phyloP scores from a whole-genome alignment of 169 alveolate genomes.

The Besnoitia besnoiti region DNA sequence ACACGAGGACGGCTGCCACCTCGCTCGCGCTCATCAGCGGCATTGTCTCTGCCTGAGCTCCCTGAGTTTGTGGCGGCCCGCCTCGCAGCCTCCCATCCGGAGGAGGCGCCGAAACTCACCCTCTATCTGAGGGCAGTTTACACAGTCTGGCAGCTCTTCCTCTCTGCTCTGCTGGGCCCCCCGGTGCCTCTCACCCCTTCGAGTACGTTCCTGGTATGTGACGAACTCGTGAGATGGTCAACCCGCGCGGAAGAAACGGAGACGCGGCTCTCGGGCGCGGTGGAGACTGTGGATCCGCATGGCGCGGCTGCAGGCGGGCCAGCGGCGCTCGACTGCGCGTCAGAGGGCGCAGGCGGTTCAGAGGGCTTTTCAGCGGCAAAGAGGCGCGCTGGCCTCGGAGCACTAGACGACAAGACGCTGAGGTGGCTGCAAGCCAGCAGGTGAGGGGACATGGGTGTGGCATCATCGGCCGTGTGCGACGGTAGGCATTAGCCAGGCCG shows the following conservation, averaged over 20 bases:
- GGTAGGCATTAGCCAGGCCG: too few species aligned
- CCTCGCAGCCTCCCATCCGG: not conserved
- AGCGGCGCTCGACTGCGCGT: not conserved
- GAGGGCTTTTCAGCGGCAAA: not conserved
- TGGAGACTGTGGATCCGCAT: too few species aligned
- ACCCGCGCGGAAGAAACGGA: not conserved
- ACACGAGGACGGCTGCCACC: too few species aligned
- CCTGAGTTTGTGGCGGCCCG: not conserved
- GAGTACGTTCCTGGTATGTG: not conserved
- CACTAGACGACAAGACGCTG: not conserved
- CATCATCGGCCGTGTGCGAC: too few species aligned
- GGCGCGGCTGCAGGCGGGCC: not conserved
- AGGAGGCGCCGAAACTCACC: not conserved
- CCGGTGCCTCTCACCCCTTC: not conserved
- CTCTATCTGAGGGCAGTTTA: not conserved
- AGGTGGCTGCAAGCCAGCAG: not conserved
- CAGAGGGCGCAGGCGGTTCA: not conserved
- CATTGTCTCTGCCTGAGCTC: not conserved
- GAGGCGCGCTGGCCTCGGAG: not conserved
- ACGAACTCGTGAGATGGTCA: not conserved
- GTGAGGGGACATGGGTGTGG: not conserved
- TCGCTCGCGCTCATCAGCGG: not conserved
- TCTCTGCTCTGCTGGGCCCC: not conserved
- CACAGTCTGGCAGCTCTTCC: not conserved
- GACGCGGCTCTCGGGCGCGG: not conserved